Base-by-base conservation (phyloP, 768 basidiomycete species). In the Kwoniella dejecticola region DNA sequence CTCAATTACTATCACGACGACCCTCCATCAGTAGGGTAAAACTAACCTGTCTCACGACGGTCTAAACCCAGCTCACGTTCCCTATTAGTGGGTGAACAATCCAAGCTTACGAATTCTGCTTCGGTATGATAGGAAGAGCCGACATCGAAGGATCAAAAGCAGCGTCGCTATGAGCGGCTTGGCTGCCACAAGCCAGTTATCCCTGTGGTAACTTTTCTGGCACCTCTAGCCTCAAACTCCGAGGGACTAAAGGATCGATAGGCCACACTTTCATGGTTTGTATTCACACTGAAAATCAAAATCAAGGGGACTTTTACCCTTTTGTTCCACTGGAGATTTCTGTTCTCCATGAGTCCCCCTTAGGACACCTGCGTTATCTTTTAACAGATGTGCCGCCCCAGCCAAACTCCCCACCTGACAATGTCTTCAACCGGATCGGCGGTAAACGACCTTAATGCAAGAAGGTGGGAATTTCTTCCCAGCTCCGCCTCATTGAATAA, bases 401-500 rank as follows among this genome's bases (percentile, higher is more conserved):
- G 86, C 84, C 86, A 87, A 86, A 87, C 86, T 87, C 86, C 85
- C 85, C 85, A 85, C 85, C 86, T 86, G 85, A 84, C 85, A 85
- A 84, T 86, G 85, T 87, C 85, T 84, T 85, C 83, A 83, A 85
- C 53, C 82, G 83, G 84, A 85, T 86, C 82, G 80, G 84, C 55
- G 44, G 29, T 83, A n/a, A 84, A 83, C 81, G 84, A 84, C 85
- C 84, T 72, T 66, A 66, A 66, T 72, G 68, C 70, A 68, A 69
- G 69, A 62, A 71, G 62, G 66, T 64, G 69, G 66, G 69, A 68
- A 63, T 67, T 66, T 70, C 67, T 62, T 70, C 84, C 83, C 84
- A 85, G 83, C 83, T 86, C 84, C 83, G 82, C 85, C 79, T 86
- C 84, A 87, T 85, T 82, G 84, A 86, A 85, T 87, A 86, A 86